Conservation (phyloP, 345 rosid genomes). For the Mercurialis annua region DNA sequence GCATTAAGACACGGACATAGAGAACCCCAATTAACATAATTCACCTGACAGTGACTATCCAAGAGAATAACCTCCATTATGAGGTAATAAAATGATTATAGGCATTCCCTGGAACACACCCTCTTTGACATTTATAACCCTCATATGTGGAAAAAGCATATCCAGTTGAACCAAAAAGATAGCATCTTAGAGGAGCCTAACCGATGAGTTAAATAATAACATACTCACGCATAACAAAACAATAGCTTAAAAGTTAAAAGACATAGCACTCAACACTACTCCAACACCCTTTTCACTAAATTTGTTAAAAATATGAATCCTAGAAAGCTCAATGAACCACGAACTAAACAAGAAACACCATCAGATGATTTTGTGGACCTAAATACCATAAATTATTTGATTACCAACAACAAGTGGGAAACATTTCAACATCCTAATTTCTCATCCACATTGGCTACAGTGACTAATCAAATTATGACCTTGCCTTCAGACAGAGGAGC, state of each 20-base stretch:
- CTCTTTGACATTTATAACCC: neutral
- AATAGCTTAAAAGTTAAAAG: neutral
- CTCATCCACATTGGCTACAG: too few species aligned
- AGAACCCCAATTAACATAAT: neutral
- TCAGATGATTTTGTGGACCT: neutral
- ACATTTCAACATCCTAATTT: too few species aligned
- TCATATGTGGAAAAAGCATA: neutral
- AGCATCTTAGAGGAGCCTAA: neutral
- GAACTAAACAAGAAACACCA: neutral
- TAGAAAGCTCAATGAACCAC: neutral
- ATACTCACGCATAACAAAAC: neutral
- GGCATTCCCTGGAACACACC: neutral
- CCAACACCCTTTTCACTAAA: neutral
- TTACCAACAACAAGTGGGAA: neutral
- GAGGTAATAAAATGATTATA: too few species aligned
- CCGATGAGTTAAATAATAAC: neutral
- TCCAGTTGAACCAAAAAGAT: neutral
- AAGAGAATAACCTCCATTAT: too few species aligned
- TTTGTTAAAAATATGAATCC: neutral
- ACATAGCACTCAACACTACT: neutral
- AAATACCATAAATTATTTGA: neutral
- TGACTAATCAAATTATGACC: too few species aligned
- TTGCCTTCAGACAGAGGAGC: too few species aligned
- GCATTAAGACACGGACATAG: neutral
- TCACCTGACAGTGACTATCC: too few species aligned